These are phyloP conservation scores for Phanerodontia chrysosporium DNA, from an alignment of 768 basidiomycete species.

Conservation along the genomic window DNA sequence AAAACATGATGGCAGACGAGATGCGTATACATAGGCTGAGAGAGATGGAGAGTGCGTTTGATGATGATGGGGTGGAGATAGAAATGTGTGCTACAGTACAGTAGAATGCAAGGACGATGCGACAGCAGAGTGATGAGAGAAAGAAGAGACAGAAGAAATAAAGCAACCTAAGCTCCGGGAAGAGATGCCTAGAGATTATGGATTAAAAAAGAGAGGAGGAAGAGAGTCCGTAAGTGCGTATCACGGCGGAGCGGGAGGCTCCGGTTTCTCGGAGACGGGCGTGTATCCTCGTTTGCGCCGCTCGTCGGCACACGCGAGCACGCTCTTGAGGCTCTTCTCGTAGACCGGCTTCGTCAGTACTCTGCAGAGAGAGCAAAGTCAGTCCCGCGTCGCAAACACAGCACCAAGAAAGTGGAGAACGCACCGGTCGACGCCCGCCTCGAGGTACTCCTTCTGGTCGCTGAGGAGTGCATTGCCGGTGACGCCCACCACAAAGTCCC, in stretches of 20 bases:
- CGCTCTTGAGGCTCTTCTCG: conserved; percentile 45
- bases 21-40: too few relatives aligned
- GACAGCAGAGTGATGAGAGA: too few relatives aligned
- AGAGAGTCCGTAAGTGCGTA: too few relatives aligned
- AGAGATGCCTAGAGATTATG: too few relatives aligned
- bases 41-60: too few relatives aligned
- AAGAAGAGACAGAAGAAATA: too few relatives aligned
- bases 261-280: not conserved
- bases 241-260: not conserved
- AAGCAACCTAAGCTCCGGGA: too few relatives aligned
- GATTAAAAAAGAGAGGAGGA: too few relatives aligned
- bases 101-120: too few relatives aligned
- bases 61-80: too few relatives aligned
- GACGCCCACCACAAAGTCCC: conserved; percentile 77
- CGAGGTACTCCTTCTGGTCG: conserved; percentile 73
- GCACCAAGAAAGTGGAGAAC: conserved; percentile 19
- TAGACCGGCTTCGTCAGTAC: conserved; percentile 78
- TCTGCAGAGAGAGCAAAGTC: conserved; percentile 29
- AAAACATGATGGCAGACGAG: too few relatives aligned
- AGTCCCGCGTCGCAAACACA: not conserved
- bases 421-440: conserved; percentile 73
- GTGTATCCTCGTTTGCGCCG: conserved; percentile 27
- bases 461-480: conserved; percentile 44
- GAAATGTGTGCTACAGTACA: too few relatives aligned
- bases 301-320: conserved; percentile 39